Percentiles rank a stretch among this genome's conserved stretches.
These are phyloP conservation scores for Rhazya stricta DNA, from an alignment of 257 asterid genomes.

Conservation along the genomic window DNA sequence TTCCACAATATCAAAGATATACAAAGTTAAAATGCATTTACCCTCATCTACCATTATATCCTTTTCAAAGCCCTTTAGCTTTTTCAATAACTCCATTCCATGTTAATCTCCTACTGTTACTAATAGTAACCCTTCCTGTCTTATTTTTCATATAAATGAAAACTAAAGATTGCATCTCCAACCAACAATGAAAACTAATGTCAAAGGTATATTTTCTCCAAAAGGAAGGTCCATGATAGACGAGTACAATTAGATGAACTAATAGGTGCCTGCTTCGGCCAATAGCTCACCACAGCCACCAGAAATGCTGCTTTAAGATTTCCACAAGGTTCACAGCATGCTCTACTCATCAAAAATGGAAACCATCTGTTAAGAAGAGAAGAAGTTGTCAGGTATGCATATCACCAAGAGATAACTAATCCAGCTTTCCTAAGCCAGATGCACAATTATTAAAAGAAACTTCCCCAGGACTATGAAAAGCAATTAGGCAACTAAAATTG, in stretches of 20 bases:
- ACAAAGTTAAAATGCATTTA: neutral
- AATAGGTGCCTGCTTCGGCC: neutral
- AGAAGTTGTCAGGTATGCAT: neutral
- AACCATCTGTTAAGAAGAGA: constrained; percentile 70
- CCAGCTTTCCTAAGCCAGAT: neutral
- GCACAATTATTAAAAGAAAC: neutral
- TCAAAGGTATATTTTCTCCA: neutral
- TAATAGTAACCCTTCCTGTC: neutral
- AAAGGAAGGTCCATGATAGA: neutral
- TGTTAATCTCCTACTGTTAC: neutral
- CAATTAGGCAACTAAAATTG: neutral
- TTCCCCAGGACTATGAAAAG: neutral
- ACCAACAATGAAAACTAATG: neutral
- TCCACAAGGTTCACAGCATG: constrained; percentile 98
- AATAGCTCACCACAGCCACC: constrained; percentile 92
- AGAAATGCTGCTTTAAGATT: constrained; percentile 98
- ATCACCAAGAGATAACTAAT: neutral
- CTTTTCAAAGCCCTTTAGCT: neutral
- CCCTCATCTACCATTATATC: neutral
- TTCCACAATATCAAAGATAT: neutral
- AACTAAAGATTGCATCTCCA: neutral
- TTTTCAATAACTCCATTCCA: neutral
- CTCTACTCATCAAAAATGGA: constrained; percentile 86
- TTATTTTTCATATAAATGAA: neutral
- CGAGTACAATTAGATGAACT: neutral